Percentiles rank a stretch among this genome's conserved stretches.
These are phyloP conservation scores for Auriscalpium orientale DNA, from an alignment of 768 basidiomycete genomes.

Conservation along the genomic window DNA sequence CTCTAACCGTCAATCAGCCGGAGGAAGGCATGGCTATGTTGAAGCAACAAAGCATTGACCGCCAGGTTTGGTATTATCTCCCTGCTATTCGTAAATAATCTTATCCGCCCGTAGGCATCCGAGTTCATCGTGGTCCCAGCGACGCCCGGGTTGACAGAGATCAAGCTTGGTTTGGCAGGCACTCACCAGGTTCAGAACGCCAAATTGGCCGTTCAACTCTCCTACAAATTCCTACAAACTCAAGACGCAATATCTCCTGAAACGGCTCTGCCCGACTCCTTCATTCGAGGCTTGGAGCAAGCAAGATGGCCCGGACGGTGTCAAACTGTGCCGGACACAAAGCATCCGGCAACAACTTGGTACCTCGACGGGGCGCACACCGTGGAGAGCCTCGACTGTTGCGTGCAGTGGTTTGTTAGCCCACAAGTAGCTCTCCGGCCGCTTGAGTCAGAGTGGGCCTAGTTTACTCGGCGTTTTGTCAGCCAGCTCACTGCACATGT, in stretches of 20 bases:
- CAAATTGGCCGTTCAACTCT: slow-evolving; percentile 70
- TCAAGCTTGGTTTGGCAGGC: slow-evolving; percentile 80
- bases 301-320: slow-evolving; percentile 94
- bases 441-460: slow-evolving; percentile 7
- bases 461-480: background rate
- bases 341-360: slow-evolving; percentile 55
- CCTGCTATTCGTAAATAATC: background rate
- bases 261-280: slow-evolving; percentile 38
- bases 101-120: slow-evolving; percentile 41
- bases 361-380: slow-evolving; percentile 97
- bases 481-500: too few relatives aligned
- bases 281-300: slow-evolving; percentile 54
- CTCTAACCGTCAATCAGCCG: slow-evolving; percentile 76
- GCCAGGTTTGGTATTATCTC: slow-evolving; percentile 39
- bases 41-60: slow-evolving; percentile 53
- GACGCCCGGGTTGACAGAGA: slow-evolving; percentile 37
- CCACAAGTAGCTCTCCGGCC: slow-evolving; percentile 43
- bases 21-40: slow-evolving; percentile 61
- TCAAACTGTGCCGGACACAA: slow-evolving; percentile 68
- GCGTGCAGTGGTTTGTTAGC: slow-evolving; percentile 81
- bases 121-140: slow-evolving; percentile 57
- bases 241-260: slow-evolving; percentile 22
- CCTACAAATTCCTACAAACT: slow-evolving; percentile 50
- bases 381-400: slow-evolving; percentile 78
- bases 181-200: slow-evolving; percentile 86